A percentile compares a stretch with the other conserved stretches of the same genome.
phyloP scores from a whole-genome alignment of 768 basidiomycete genomes.

The Russula earlei region DNA sequence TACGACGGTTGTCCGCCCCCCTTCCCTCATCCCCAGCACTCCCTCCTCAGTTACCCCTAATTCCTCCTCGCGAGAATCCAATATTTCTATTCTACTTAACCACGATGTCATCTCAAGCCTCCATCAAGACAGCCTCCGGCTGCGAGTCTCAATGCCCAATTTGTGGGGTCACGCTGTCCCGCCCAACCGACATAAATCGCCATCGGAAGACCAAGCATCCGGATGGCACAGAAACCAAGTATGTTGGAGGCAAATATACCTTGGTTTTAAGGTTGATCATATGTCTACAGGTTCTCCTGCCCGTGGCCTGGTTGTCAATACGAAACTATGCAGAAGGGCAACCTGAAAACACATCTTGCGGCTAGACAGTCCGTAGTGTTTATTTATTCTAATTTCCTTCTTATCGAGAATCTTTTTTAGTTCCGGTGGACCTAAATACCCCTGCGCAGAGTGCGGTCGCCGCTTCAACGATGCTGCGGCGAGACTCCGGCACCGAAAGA shows the following conservation, averaged over 20 bases:
- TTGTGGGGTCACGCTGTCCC: slow-evolving; percentile 4
- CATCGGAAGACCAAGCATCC: slow-evolving; percentile 7
- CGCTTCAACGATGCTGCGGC: not conserved
- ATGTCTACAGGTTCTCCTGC: not conserved
- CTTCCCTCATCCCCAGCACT: not conserved
- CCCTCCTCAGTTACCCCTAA: not conserved
- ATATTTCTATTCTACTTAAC: not conserved
- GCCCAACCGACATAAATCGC: slow-evolving; percentile 3
- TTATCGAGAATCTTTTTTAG: not conserved
- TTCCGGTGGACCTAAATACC: not conserved
- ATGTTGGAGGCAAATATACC: not conserved
- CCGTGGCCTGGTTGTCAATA: not conserved
- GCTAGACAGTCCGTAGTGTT: slow-evolving; percentile 4
- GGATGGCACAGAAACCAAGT: slow-evolving; percentile 3
- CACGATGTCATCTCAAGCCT: not conserved
- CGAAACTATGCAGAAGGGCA: not conserved
- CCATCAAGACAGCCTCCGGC: not conserved
- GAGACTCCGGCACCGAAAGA: slow-evolving; percentile 6
- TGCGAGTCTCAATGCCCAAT: not conserved
- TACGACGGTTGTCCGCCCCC: not conserved
- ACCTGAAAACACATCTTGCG: not conserved
- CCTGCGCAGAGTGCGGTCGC: not conserved
- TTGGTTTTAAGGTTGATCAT: not conserved
- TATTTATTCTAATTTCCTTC: not conserved
- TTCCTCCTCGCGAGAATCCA: not conserved